Percentiles rank a stretch among this genome's conserved stretches.
phyloP scores from a whole-genome alignment of 768 basidiomycete species.

The Trametes meyenii region DNA sequence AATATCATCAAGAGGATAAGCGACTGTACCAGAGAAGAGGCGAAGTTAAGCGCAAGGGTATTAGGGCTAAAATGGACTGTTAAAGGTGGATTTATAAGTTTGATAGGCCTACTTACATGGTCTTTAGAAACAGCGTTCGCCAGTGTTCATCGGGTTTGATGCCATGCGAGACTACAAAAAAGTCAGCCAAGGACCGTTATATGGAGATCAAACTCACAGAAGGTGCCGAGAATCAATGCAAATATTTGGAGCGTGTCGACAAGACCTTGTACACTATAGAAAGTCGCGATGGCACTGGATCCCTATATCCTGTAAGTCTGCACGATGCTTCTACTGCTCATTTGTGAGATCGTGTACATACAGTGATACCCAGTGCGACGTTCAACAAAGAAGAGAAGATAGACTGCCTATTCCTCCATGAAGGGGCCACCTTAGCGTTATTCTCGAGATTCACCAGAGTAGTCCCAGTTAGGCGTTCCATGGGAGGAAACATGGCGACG shows the following conservation, averaged over 20 bases:
- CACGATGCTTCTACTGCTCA: neutral
- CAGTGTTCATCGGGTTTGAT: conserved; percentile 47
- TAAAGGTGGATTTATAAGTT: neutral
- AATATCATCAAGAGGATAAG: conserved; percentile 63
- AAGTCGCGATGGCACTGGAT: conserved; percentile 67
- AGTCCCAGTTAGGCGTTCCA: conserved; percentile 55
- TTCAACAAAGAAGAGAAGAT: conserved; percentile 52
- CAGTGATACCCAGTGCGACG: conserved; percentile 56
- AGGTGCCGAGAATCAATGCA: conserved; percentile 67
- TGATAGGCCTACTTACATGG: conserved; percentile 51
- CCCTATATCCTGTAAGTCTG: conserved; percentile 46
- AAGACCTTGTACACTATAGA: conserved; percentile 72
- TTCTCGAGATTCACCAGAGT: conserved; percentile 63
- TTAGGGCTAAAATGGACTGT: conserved; percentile 55
- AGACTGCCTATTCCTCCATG: conserved; percentile 58
- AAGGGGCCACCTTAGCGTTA: conserved; percentile 50
- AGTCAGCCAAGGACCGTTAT: neutral
- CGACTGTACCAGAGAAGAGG: conserved; percentile 58
- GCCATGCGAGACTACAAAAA: conserved; percentile 17
- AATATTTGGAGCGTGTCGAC: conserved; percentile 72
- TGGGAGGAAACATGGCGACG: conserved; percentile 59
- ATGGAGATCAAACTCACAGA: conserved; percentile 44
- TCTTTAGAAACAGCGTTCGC: conserved; percentile 64
- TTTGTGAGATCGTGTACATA: conserved; percentile 35
- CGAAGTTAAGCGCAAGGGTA: conserved; percentile 73